Base-by-base conservation (phyloP, 306 rosid genomes). In the Cicer arietinum region DNA sequence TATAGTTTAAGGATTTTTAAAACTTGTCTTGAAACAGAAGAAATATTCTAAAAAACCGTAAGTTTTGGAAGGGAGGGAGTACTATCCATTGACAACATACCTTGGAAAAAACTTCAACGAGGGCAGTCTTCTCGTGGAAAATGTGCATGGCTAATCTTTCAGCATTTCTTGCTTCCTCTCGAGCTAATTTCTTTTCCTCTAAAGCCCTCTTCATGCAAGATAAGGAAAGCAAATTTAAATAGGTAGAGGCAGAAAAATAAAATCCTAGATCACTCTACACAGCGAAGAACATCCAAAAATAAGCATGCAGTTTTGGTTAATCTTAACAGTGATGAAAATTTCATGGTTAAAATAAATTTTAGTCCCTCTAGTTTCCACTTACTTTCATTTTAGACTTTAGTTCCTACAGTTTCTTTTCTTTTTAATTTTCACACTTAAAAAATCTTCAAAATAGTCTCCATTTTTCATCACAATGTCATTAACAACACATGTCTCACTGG, bases 121-220 rank as follows among this genome's bases (percentile, higher is more conserved):
- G 74, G 50, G 90, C 69, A 69, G 80, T 85, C 84, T 91, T 94
- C 62, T 91, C 90, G 45, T 89, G 92, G 72, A 79, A 90, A 70
- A 85, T 71, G 67, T 94, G 97, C 94, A 87, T 87, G 10, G 92
- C 91, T 60, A 74, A 79, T 81, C 89, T 91, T 84, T 91, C 97
- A 61, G 85, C 86, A 64, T 86, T 85, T 76, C 73, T 90, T 16
- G 89, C 96, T 66, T 82, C 92, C 80, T 91, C 98, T 69, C 89
- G 93, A 77, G 84, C 88, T 54, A 76, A 50, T 82, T 84, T 94
- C 80, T 84, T 84, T 74, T 91, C 98, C 85, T 90, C 98, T 64
- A 94, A 78, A 75, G 92, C 90, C 84, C 89, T 94, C 97, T 93
- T 79, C 54, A 69, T 68, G 81, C 22, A 37, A 78, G 67, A 81